Base-by-base conservation (phyloP, 2,329 filamentous ascomycete genomes). In the Malbranchea zuffiana region DNA sequence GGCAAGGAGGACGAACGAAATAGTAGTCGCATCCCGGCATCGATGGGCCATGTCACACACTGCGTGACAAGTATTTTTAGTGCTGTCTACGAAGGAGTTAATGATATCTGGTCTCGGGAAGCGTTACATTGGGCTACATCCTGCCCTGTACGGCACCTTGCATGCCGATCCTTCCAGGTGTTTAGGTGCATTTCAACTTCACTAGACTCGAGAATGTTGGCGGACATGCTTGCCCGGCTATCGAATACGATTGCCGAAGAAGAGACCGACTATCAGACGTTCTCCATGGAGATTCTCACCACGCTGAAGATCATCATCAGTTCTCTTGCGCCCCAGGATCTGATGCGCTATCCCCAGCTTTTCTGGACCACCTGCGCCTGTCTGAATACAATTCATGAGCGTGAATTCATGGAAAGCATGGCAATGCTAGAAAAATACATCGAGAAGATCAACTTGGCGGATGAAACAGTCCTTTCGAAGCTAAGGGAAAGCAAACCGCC, bases 341-440 rank as follows among this genome's bases (percentile, higher is more conserved):
- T 98, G 2, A 62, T 93, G 32, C 77, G 78, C n/a, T 95, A 94
- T 47, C 90, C 90, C 1, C 88, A 96, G 52, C 67, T 98, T 1
- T 96, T 98, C 60, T 98, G 92, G 92, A 93, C 88, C 0, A 94
- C 84, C 0, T 95, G 87, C 51, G 90, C 90, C 7, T 98, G 90
- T 55, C 66, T 98, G 13, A 87, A 96, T 52, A 96, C 90, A 0
- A 93, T 96, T 52, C 93, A 96, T 46, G 92, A 98, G 60, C 75
- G 80, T 15, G 90, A 98, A 53, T 98, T 94, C 45, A 73, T 90
- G 44, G 90, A 95, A 55, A 86, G 83, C 15, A 67, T 95, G 8
- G 80, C 82, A 35, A 95, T 98, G 82, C 71, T 98, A 6, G 82
- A 93, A 41, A 82, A 82, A 51, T 77, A 93, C 23, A 63, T 98